These are phyloP conservation scores for Plasmodium vivax DNA, from an alignment of 169 alveolate genomes.

Conservation along the genomic window DNA sequence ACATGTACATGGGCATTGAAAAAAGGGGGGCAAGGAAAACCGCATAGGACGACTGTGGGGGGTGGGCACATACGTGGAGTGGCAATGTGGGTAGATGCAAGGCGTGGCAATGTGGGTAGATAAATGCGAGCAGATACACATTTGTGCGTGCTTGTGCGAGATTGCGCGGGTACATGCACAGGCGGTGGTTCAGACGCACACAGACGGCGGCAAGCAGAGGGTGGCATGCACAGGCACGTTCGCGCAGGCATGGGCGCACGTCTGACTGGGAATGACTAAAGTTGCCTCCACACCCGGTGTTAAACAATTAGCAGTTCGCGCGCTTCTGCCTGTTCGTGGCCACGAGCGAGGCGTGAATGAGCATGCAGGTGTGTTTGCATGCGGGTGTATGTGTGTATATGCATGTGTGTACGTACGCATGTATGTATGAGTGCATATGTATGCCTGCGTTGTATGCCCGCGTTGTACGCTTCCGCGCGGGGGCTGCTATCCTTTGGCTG, in stretches of 20 bases:
- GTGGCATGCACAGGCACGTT: neutral
- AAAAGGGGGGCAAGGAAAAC: slow-evolving; percentile 22
- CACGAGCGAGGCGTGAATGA: neutral
- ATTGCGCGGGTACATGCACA: neutral
- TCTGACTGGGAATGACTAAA: neutral
- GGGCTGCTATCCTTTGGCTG: neutral
- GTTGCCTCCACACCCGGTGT: slow-evolving; percentile 22
- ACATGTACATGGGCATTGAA: slow-evolving; percentile 57
- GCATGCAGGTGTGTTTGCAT: neutral
- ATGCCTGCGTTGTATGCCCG: too few relatives aligned
- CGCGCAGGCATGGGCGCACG: slow-evolving; percentile 3
- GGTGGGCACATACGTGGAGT: neutral
- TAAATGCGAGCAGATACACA: neutral
- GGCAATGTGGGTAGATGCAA: neutral
- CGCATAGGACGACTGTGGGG: neutral
- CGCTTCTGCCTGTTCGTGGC: neutral
- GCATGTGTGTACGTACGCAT: too few relatives aligned
- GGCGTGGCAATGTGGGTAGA: neutral
- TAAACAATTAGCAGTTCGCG: neutral
- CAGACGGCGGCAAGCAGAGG: too few relatives aligned
- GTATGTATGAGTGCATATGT: too few relatives aligned
- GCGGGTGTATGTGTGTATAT: too few relatives aligned
- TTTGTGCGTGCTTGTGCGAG: neutral
- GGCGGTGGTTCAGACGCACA: neutral
- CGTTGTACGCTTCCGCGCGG: neutral